These are phyloP conservation scores for Phaseolus lunatus DNA, from an alignment of 306 rosid genomes.

Conservation along the genomic window DNA sequence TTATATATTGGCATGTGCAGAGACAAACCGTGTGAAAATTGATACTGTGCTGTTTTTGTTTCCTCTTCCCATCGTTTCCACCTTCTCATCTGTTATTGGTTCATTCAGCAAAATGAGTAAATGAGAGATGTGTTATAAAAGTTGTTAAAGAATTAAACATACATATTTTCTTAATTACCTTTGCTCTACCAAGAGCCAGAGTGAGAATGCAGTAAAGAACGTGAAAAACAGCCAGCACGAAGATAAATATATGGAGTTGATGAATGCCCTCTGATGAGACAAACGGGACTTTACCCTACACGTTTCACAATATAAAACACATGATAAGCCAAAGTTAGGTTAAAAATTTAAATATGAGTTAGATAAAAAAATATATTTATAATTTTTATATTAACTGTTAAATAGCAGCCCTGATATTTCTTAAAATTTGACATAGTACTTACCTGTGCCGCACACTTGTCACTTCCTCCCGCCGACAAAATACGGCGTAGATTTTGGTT, in stretches of 20 bases:
- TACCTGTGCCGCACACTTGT: neutral
- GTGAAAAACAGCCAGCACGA: slow-evolving; percentile 76
- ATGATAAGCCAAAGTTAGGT: neutral
- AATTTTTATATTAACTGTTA: too few relatives aligned
- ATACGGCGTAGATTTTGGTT: neutral
- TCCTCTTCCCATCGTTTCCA: slow-evolving; percentile 27
- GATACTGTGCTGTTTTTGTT: slow-evolving; percentile 11
- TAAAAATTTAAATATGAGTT: too few relatives aligned
- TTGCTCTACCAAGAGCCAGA: slow-evolving; percentile 70
- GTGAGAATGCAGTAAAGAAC: slow-evolving; percentile 76
- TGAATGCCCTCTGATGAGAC: slow-evolving; percentile 9
- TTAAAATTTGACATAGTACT: too few relatives aligned
- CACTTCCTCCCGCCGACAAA: neutral
- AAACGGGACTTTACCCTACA: slow-evolving; percentile 15
- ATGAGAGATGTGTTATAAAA: neutral
- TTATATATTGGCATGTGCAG: neutral
- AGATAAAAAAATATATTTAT: too few relatives aligned
- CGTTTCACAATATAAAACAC: neutral
- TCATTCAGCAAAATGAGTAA: neutral
- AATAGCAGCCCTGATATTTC: too few relatives aligned
- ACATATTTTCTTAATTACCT: slow-evolving; percentile 51
- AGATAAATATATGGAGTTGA: slow-evolving; percentile 88
- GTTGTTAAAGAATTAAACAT: neutral
- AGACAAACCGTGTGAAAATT: slow-evolving; percentile 15
- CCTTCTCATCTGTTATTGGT: neutral